Base-by-base conservation (phyloP, 1,284 basidiomycete genomes). In the Xerocomus cyaneibrunnescens region DNA sequence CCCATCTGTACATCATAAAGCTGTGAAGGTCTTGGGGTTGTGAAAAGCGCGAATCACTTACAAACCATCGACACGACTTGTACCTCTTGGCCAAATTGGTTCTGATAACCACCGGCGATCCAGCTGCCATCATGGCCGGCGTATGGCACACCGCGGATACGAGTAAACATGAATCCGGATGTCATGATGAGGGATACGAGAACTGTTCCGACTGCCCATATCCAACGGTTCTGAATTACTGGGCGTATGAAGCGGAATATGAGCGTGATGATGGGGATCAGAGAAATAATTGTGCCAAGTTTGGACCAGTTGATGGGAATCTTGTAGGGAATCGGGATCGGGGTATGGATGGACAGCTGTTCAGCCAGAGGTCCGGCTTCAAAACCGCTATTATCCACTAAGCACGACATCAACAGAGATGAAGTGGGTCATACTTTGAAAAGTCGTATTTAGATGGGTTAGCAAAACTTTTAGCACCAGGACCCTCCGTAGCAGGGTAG, bases 111-210 rank as follows among this genome's bases (percentile, higher is more conserved):
- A 9, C 75, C 79, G 9, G 92, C 90, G 64, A 98, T 89, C 87
- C 93, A 95, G 55, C 78, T 78, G 19, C 86, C 84, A 64, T 72
- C 85, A 3, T 72, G 70, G 32, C 82, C 84, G 46, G 79, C 77
- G 64, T 84, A 93, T 2, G 94, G 94, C 51, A 83, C 82, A 43
- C 79, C 79, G 57, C 96, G 86, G 64, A 99, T 99, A 57, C 87
- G 87, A 61, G 92, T 93, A 77, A 97, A 99, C 97, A 99, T 99
- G 76, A 88, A 90, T 4, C 94, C 94, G 8, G 86, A 84, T 10
- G 85, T 95, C 85, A 96, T 94, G 61, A 92, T 72, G 30, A 95
- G 78, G 34, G 86, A 86, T 6, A 81, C 78, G 50, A 86, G 57
- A 48, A 94, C 73, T 23, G 80, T 84, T 41, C 74, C 72, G 12